Percentiles rank a stretch among this genome's conserved stretches.
Conservation (phyloP, 345 rosid genomes). For the Pistacia vera region DNA sequence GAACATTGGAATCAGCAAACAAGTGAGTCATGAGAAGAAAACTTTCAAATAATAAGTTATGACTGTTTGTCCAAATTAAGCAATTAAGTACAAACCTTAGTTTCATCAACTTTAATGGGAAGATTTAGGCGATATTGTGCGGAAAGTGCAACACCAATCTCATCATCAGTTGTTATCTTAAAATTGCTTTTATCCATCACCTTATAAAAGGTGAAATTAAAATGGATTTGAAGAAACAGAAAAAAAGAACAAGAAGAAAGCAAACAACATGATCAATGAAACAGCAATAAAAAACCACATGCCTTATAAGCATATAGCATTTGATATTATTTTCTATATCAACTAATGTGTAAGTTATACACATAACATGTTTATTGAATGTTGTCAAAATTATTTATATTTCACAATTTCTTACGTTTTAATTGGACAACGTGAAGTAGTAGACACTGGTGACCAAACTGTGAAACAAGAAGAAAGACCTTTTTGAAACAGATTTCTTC, state of each 20-base stretch:
- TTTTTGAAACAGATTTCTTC: too few species aligned
- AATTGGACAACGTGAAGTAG: too few species aligned
- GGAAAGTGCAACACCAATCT: slow-evolving; percentile 82
- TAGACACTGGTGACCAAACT: too few species aligned
- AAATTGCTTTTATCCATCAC: slow-evolving; percentile 98
- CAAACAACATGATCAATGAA: too few species aligned
- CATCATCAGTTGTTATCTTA: slow-evolving; percentile 75
- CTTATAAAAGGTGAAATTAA: slow-evolving; percentile 24
- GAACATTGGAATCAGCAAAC: slow-evolving; percentile 9
- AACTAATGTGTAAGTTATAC: too few species aligned
- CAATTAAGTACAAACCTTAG: slow-evolving; percentile 57
- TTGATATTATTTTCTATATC: too few species aligned
- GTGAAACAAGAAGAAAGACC: too few species aligned
- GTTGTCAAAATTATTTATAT: too few species aligned
- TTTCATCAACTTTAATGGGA: slow-evolving; percentile 86
- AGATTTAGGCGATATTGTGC: slow-evolving; percentile 93
- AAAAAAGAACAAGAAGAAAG: neutral
- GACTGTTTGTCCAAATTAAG: neutral
- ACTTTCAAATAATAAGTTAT: neutral
- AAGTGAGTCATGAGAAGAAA: neutral
- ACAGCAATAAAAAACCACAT: too few species aligned
- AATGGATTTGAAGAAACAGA: neutral
- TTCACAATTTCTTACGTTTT: too few species aligned
- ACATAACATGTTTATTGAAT: too few species aligned
- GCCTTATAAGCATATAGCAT: too few species aligned